phyloP scores from a whole-genome alignment of 345 rosid genomes.

The Pseudoturritis turrita region DNA sequence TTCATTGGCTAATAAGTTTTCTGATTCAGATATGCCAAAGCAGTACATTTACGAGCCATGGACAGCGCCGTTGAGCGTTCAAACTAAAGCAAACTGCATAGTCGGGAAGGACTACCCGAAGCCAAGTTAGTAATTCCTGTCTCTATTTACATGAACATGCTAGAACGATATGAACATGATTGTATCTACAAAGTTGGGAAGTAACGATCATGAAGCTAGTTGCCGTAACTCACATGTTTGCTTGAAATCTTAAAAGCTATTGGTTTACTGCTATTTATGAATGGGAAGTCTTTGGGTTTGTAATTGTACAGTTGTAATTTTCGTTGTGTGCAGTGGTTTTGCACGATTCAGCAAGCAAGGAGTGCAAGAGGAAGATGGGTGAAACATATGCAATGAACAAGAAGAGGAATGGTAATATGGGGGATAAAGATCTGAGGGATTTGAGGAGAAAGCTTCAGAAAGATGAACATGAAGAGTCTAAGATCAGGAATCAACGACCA shows the following conservation, averaged over 20 bases:
- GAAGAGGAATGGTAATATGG: conserved; percentile 48
- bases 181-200: neutral
- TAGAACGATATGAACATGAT: neutral
- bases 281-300: neutral
- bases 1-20: neutral
- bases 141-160: neutral
- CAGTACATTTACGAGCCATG: conserved; percentile 95
- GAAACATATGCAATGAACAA: conserved; percentile 73
- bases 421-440: conserved; percentile 49
- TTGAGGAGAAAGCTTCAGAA: conserved; percentile 57
- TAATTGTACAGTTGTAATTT: neutral
- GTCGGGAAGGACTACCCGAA: conserved; percentile 85
- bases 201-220: neutral
- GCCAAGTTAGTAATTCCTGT: conserved; percentile 52
- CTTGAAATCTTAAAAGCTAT: neutral
- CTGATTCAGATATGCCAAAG: conserved; percentile 80
- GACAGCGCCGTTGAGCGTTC: conserved; percentile 83
- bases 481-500: conserved; percentile 39
- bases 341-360: conserved; percentile 88
- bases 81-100: conserved; percentile 76
- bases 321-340: conserved; percentile 52
- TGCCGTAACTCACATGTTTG: neutral
- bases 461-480: conserved; percentile 35
- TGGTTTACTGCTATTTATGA: neutral
- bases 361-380: conserved; percentile 69